Conservation (phyloP, 352 stramenopile species). For the Peronospora farinosa region DNA sequence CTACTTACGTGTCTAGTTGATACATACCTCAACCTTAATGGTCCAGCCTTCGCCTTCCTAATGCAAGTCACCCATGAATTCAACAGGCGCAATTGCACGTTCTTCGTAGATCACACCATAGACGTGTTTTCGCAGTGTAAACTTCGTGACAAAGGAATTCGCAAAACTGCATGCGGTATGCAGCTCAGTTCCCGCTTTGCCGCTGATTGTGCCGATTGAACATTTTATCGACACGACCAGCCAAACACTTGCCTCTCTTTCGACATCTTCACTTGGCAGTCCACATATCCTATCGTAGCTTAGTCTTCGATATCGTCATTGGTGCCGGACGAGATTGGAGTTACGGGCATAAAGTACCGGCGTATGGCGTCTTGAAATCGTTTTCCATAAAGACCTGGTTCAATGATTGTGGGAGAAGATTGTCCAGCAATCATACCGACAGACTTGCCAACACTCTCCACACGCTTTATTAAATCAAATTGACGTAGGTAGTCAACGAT, state of each 20-base stretch:
- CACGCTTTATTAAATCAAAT: constrained; percentile 98
- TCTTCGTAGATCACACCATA: too few relatives aligned
- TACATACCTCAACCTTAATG: too few relatives aligned
- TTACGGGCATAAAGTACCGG: constrained; percentile 96
- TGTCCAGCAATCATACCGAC: constrained; percentile 97
- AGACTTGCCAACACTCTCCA: constrained; percentile 97
- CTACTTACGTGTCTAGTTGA: too few relatives aligned
- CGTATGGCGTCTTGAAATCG: constrained; percentile 93
- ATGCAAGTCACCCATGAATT: too few relatives aligned
- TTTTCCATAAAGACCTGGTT: constrained; percentile 93
- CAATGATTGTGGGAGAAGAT: constrained; percentile 96
- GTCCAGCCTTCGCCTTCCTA: too few relatives aligned
- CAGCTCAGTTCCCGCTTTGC: constrained; percentile 49
- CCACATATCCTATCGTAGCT: neutral
- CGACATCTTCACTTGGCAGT: constrained; percentile 7
- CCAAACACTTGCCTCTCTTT: constrained; percentile 29
- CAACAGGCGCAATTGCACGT: too few relatives aligned
- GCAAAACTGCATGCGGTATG: constrained; percentile 44
- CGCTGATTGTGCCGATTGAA: constrained; percentile 51
- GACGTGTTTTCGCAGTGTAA: too few relatives aligned
- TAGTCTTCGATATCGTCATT: constrained; percentile 33
- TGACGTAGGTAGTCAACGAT: constrained; percentile 99
- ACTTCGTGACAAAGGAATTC: too few relatives aligned
- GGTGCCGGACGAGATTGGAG: constrained; percentile 52
- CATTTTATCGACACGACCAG: constrained; percentile 46